Conservation (phyloP, 495 filamentous ascomycete genomes). For the Bacidia gigantensis region DNA sequence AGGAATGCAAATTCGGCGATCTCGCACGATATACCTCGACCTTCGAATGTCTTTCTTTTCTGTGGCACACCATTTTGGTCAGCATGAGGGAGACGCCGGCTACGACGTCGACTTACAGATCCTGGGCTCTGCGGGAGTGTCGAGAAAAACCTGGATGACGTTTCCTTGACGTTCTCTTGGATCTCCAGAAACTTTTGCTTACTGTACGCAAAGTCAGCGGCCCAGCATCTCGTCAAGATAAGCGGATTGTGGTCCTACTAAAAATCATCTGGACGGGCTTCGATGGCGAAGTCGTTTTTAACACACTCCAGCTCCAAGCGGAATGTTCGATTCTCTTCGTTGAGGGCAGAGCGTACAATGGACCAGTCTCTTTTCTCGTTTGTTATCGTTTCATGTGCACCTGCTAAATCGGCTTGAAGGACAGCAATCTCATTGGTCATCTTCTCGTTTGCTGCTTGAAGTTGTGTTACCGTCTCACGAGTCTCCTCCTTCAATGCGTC, state of each 20-base stretch:
- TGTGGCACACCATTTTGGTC: conserved; percentile 1
- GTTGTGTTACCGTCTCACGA: conserved; percentile 1
- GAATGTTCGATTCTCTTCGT: background rate
- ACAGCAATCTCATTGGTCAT: conserved; percentile 2
- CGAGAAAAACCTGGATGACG: conserved; percentile 1
- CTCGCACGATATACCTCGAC: conserved; percentile 2
- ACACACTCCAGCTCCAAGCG: background rate
- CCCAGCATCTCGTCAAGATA: background rate
- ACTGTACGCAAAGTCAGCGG: conserved; percentile 2
- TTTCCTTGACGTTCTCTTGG: conserved; percentile 2
- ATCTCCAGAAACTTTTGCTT: conserved; percentile 3
- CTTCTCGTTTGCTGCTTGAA: conserved; percentile 3
- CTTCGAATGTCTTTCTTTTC: conserved; percentile 3
- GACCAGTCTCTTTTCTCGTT: conserved; percentile 3
- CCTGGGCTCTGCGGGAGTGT: conserved; percentile 1
- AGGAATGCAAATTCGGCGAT: conserved; percentile 4
- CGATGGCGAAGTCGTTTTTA: conserved; percentile 1
- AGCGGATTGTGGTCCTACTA: background rate
- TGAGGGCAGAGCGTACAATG: conserved; percentile 3
- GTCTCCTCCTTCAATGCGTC: conserved; percentile 2
- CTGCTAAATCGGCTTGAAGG: conserved; percentile 1
- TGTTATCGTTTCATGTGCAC: conserved; percentile 1
- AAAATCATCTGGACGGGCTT: conserved; percentile 1
- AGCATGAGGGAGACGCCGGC: background rate
- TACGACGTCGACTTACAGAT: conserved; percentile 1